Conservation (phyloP, 805 yeast species). For the Clavispora asparagi region DNA sequence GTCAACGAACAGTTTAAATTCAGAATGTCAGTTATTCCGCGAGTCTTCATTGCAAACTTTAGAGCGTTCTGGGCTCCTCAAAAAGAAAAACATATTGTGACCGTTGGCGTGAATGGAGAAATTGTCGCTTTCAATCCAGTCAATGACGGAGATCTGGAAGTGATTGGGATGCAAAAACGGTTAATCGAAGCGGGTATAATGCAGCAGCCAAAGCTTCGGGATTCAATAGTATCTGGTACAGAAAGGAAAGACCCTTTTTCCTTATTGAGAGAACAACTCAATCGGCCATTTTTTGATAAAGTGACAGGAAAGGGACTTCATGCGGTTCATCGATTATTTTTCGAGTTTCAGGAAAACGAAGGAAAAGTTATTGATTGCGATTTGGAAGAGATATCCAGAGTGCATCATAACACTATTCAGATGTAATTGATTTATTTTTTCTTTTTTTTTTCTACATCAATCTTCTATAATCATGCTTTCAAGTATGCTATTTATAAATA, state of each 20-base stretch:
- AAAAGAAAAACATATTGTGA: slow-evolving; percentile 11
- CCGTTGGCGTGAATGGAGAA: slow-evolving; percentile 38
- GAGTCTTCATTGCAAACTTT: slow-evolving; percentile 24
- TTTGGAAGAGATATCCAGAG: slow-evolving; percentile 20
- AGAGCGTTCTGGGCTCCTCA: slow-evolving; percentile 16
- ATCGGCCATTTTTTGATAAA: slow-evolving; percentile 31
- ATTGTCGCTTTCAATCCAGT: slow-evolving; percentile 13
- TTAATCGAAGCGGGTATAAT: neutral
- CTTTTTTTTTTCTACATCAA: neutral
- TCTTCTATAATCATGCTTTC: neutral
- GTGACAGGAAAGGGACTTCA: slow-evolving; percentile 38
- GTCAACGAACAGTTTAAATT: slow-evolving; percentile 8
- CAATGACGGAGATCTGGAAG: slow-evolving; percentile 10
- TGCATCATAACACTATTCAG: neutral
- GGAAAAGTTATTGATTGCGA: slow-evolving; percentile 31
- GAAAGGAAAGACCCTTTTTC: slow-evolving; percentile 7
- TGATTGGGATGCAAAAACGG: slow-evolving; percentile 7
- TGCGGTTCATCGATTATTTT: slow-evolving; percentile 30
- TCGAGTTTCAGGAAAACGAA: slow-evolving; percentile 23
- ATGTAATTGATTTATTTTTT: neutral
- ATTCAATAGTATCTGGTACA: neutral
- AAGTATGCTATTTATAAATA: neutral
- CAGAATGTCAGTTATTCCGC: slow-evolving; percentile 26
- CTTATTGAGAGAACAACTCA: slow-evolving; percentile 17
- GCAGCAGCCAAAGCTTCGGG: neutral